These are phyloP conservation scores for Sphaerulina vaccinii DNA, from an alignment of 2,329 filamentous ascomycete species.

Conservation along the genomic window DNA sequence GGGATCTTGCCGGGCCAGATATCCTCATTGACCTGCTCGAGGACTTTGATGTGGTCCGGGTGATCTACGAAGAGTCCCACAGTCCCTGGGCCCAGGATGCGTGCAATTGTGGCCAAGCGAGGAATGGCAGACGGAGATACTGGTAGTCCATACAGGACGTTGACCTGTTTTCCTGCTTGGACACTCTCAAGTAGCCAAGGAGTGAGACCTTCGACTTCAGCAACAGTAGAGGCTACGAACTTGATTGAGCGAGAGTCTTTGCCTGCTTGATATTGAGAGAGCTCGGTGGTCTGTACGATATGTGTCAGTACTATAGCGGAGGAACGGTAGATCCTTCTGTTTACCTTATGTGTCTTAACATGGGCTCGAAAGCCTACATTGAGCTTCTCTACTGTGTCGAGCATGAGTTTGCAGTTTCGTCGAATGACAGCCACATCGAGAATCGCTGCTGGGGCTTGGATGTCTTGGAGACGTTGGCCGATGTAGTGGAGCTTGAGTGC, in stretches of 20 bases:
- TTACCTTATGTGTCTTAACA: conserved; percentile 80
- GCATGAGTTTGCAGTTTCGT: conserved; percentile 70
- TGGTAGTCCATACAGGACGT: conserved; percentile 73
- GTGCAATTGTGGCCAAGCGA: conserved; percentile 59
- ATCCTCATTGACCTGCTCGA: conserved; percentile 45
- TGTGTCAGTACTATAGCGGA: neutral
- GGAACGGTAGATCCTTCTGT: neutral
- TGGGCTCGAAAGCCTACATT: conserved; percentile 70
- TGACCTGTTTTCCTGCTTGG: conserved; percentile 56
- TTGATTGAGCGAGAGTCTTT: conserved; percentile 52
- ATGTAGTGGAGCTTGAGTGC: conserved; percentile 49
- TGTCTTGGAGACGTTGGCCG: conserved; percentile 58
- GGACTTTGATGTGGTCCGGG: conserved; percentile 56
- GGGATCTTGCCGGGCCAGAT: conserved; percentile 51
- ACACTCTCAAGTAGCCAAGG: conserved; percentile 59
- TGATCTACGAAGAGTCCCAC: conserved; percentile 71
- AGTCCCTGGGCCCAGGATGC: conserved; percentile 54
- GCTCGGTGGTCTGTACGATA: conserved; percentile 58
- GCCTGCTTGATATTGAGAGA: conserved; percentile 70
- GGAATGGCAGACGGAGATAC: conserved; percentile 60
- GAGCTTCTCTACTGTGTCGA: conserved; percentile 59
- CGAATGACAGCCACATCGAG: conserved; percentile 66
- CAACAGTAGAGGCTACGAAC: conserved; percentile 71
- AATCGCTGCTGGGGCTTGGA: conserved; percentile 66
- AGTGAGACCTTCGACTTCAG: conserved; percentile 67